These are phyloP conservation scores for Geotrichum reessii DNA, from an alignment of 1,139 yeast genomes.

Conservation along the genomic window DNA sequence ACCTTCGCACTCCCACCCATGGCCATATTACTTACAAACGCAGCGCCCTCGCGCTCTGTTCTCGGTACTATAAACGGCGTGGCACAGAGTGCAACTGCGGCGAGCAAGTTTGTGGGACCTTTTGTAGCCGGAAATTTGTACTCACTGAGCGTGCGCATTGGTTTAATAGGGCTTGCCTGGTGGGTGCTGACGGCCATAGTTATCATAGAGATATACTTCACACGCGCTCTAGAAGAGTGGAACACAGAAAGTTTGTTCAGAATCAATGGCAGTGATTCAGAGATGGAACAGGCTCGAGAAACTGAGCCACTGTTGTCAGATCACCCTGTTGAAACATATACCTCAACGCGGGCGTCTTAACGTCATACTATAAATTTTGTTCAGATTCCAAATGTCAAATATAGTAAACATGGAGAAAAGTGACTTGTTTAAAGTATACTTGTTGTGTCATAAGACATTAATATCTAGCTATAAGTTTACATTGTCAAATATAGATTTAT, in stretches of 20 bases:
- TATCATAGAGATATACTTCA: slow-evolving; percentile 25
- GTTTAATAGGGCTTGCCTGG: slow-evolving; percentile 51
- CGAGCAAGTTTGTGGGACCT: slow-evolving; percentile 55
- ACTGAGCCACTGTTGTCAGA: not conserved
- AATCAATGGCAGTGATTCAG: not conserved
- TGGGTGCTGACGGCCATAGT: slow-evolving; percentile 39
- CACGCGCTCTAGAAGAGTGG: slow-evolving; percentile 30
- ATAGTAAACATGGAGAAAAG: not conserved
- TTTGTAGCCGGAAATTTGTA: slow-evolving; percentile 47
- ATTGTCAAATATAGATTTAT: not conserved
- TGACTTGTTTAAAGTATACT: not conserved
- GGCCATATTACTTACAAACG: slow-evolving; percentile 32
- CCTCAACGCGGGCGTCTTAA: not conserved
- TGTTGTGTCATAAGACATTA: not conserved
- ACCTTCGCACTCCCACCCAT: slow-evolving; percentile 33
- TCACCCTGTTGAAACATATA: not conserved
- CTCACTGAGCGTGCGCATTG: slow-evolving; percentile 43
- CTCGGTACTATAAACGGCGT: slow-evolving; percentile 33
- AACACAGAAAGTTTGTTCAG: not conserved
- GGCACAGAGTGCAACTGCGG: slow-evolving; percentile 39
- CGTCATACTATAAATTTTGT: too few relatives aligned
- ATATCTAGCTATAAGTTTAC: not conserved
- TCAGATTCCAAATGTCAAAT: too few relatives aligned
- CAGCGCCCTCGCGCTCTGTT: slow-evolving; percentile 25
- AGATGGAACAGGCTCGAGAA: not conserved